Conservation (phyloP, 1,284 basidiomycete species). For the Ustilago nuda region DNA sequence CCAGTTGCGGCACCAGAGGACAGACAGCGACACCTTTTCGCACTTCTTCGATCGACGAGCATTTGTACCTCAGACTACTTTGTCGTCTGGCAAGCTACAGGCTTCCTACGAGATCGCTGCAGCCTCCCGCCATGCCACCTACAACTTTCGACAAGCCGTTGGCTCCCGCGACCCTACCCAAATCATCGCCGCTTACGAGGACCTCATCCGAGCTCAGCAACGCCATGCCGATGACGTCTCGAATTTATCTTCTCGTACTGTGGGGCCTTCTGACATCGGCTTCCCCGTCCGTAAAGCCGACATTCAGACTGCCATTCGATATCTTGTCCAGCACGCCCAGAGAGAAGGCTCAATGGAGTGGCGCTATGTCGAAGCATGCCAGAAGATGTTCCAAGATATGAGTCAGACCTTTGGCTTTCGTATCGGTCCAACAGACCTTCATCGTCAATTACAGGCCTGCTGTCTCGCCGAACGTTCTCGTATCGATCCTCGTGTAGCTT, state of each 20-base stretch:
- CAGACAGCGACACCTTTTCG: conserved; percentile 11
- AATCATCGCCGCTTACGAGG: conserved; percentile 21
- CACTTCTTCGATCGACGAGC: conserved; percentile 35
- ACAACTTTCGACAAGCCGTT: conserved; percentile 23
- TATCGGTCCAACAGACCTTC: conserved; percentile 31
- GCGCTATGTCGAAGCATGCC: conserved; percentile 16
- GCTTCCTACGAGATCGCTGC: conserved; percentile 23
- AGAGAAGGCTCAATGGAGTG: conserved; percentile 2
- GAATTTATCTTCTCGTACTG: conserved; percentile 1
- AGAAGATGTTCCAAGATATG: conserved; percentile 40
- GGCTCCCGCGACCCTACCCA: not conserved
- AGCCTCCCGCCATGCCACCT: conserved; percentile 15
- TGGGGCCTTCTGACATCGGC: conserved; percentile 5
- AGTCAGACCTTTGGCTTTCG: conserved; percentile 27
- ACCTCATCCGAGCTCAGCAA: conserved; percentile 17
- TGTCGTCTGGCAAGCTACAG: not conserved
- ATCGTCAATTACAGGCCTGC: conserved; percentile 28
- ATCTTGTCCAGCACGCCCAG: conserved; percentile 18
- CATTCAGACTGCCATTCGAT: conserved; percentile 31
- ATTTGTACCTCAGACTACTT: not conserved
- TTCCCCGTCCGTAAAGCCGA: conserved; percentile 43
- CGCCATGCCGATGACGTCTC: conserved; percentile 12
- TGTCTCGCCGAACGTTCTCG: conserved; percentile 3
- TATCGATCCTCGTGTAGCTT: conserved; percentile 19
- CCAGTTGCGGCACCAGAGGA: not conserved